These are phyloP conservation scores for Silene conica DNA, from an alignment of 148 eudicot species.

Conservation along the genomic window DNA sequence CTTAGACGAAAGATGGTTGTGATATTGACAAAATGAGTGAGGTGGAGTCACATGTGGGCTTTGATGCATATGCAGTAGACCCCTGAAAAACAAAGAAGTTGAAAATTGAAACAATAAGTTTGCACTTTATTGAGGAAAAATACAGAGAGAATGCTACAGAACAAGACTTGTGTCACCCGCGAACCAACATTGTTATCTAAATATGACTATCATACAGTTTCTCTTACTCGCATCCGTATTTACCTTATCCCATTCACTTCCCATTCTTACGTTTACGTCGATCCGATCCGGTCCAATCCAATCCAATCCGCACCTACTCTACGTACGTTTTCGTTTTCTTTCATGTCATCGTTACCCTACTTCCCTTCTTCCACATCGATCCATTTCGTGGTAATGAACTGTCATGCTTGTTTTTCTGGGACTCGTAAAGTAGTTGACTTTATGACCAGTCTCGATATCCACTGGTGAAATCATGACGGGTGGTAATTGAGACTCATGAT, in stretches of 20 bases:
- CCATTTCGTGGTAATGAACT: too few relatives aligned
- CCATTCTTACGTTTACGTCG: neutral
- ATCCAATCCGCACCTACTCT: too few relatives aligned
- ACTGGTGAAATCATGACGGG: too few relatives aligned
- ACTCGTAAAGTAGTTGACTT: too few relatives aligned
- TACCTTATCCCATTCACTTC: neutral
- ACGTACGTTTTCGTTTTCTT: neutral
- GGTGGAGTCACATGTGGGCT: too few relatives aligned
- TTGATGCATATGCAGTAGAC: neutral
- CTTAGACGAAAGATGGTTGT: too few relatives aligned
- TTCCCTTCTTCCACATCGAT: neutral
- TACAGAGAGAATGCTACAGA: constrained; percentile 11
- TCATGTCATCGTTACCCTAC: constrained; percentile 11
- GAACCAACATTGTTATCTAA: constrained; percentile 14
- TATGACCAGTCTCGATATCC: too few relatives aligned
- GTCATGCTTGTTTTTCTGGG: too few relatives aligned
- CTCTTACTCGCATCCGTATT: neutral
- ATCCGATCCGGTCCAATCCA: too few relatives aligned
- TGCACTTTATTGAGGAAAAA: neutral
- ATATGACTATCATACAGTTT: neutral
- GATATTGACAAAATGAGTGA: neutral
- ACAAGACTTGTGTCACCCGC: constrained; percentile 30
- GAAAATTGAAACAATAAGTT: neutral
- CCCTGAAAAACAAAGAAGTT: neutral
- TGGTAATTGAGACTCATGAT: too few relatives aligned